Conservation (phyloP, 345 rosid species). For the Eucalyptus marginata region DNA sequence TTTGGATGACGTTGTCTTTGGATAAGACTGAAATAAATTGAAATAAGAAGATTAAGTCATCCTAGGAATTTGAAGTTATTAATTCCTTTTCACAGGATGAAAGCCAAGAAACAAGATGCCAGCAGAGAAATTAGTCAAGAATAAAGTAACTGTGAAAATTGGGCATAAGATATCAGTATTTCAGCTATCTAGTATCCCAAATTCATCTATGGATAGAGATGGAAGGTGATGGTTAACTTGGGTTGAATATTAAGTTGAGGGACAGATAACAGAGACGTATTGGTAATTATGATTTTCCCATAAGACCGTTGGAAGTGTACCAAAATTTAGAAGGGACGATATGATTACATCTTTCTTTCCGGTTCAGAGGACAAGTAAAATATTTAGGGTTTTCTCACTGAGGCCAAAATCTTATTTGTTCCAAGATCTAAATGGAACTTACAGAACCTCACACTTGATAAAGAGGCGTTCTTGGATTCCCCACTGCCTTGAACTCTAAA, state of each 20-base stretch:
- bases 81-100: background rate
- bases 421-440: background rate
- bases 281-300: background rate
- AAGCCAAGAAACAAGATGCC: background rate
- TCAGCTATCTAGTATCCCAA: background rate
- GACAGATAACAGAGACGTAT: background rate
- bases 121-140: background rate
- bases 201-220: background rate
- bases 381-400: background rate
- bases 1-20: background rate
- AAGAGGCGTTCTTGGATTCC: background rate
- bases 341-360: background rate
- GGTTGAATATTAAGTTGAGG: background rate
- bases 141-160: background rate
- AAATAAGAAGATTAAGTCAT: background rate
- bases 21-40: background rate
- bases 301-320: background rate
- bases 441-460: background rate
- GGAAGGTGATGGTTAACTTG: background rate
- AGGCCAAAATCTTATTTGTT: background rate
- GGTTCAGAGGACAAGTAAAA: background rate
- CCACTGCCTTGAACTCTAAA: background rate
- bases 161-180: background rate
- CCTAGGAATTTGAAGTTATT: background rate
- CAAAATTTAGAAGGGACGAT: background rate